Evolutionary conservation across 208 protist genomes (phyloP).

Genomic region (Trypanosoma platydactyli): DNA sequence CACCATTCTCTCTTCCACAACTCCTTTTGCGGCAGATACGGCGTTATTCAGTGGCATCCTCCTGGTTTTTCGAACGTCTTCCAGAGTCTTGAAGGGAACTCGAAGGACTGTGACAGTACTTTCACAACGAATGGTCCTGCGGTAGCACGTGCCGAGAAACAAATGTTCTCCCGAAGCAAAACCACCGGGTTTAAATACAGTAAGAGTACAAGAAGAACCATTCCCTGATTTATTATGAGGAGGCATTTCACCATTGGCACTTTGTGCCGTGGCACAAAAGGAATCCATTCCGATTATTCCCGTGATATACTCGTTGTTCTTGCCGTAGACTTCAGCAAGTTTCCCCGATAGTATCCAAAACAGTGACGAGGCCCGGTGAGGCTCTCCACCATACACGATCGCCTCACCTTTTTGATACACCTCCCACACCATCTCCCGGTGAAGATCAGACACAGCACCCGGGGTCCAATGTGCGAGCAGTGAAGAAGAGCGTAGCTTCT

Average conservation of each 20-base stretch:
- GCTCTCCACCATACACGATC: conserved; percentile 52
- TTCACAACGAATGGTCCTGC: conserved; percentile 56
- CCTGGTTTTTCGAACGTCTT: conserved; percentile 22
- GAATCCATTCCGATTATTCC: background rate
- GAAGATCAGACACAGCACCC: conserved; percentile 32
- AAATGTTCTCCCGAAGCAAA: conserved; percentile 63
- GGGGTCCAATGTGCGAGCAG: conserved; percentile 52
- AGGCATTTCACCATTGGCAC: background rate
- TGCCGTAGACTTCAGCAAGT: conserved; percentile 58
- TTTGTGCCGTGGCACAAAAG: background rate
- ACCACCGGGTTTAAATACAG: conserved; percentile 40
- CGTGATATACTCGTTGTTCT: conserved; percentile 37
- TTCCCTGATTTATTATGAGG: conserved; percentile 21
- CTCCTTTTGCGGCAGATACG: conserved; percentile 35
- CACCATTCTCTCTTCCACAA: conserved; percentile 25
- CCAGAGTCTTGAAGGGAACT: conserved; percentile 36
- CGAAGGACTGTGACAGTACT: conserved; percentile 40
- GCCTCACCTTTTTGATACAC: conserved; percentile 33
- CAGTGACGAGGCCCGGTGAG: conserved; percentile 29
- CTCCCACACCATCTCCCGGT: conserved; percentile 30
- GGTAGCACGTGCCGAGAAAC: conserved; percentile 42
- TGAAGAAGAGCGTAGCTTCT: conserved; percentile 25
- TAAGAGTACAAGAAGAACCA: conserved; percentile 39
- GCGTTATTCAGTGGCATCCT: conserved; percentile 15
- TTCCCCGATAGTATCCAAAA: conserved; percentile 69